A percentile compares a stretch with the other conserved stretches of the same genome.
phyloP scores from a whole-genome alignment of 83 land plant genomes.

The Thuja plicata region DNA sequence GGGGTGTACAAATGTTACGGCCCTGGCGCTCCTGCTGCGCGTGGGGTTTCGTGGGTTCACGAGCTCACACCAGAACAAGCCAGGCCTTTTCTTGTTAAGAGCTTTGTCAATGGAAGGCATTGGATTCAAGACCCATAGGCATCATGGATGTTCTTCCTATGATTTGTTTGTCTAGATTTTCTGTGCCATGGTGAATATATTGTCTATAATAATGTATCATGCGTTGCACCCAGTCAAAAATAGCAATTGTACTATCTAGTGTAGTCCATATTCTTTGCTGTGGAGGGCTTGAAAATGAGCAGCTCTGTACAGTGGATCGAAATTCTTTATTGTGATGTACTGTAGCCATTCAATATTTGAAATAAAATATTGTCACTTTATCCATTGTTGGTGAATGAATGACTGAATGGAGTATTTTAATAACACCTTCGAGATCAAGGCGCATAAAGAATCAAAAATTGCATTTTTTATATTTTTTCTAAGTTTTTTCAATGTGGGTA shows the following conservation, averaged over 20 bases:
- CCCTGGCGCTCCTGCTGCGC: constrained; percentile 50
- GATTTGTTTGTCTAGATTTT: too few species aligned
- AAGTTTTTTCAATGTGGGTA: too few species aligned
- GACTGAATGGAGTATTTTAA: too few species aligned
- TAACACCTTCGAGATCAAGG: too few species aligned
- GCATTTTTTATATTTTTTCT: too few species aligned
- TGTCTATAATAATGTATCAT: too few species aligned
- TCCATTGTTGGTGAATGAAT: too few species aligned
- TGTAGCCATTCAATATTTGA: not conserved
- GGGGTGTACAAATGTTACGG: constrained; percentile 76
- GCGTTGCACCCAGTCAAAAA: not conserved
- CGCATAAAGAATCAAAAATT: too few species aligned
- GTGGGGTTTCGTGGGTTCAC: constrained; percentile 59
- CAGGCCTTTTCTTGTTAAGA: constrained; percentile 60
- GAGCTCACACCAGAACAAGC: constrained; percentile 57
- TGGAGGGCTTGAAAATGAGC: not conserved
- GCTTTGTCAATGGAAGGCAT: constrained; percentile 77
- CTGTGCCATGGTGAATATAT: too few species aligned
- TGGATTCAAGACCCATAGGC: constrained; percentile 62
- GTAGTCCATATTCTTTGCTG: not conserved
- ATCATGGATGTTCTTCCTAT: not conserved
- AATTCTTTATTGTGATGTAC: not conserved
- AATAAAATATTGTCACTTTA: not conserved
- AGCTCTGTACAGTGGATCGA: not conserved
- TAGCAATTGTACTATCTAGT: not conserved